Percentiles rank a stretch among this genome's conserved stretches.
phyloP scores from a whole-genome alignment of 1,284 basidiomycete species.

The Heliocybe sulcata region DNA sequence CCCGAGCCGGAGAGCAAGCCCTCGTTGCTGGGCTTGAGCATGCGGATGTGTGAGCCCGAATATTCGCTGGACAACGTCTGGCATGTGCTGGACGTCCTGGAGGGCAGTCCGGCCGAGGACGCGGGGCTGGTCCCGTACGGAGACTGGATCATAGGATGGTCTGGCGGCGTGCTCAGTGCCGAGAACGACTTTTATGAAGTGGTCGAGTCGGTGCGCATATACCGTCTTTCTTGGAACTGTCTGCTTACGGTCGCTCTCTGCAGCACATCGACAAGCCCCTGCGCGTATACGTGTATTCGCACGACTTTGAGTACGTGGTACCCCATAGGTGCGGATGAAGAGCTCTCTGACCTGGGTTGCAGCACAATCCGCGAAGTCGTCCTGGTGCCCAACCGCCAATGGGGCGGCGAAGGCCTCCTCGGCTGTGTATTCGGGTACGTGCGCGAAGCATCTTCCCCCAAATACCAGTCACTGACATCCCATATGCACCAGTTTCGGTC shows the following conservation, averaged over 20 bases:
- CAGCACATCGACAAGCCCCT: conserved; percentile 92
- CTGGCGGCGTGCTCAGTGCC: conserved; percentile 85
- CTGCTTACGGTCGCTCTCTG: conserved; percentile 4
- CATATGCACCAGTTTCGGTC: conserved; percentile 49
- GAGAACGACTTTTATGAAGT: conserved; percentile 97
- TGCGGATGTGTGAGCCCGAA: conserved; percentile 88
- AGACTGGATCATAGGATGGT: conserved; percentile 92
- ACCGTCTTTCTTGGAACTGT: conserved; percentile 6
- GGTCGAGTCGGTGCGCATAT: conserved; percentile 73
- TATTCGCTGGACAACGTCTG: conserved; percentile 89
- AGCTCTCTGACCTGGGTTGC: conserved; percentile 9
- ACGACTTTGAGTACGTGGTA: conserved; percentile 88
- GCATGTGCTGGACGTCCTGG: conserved; percentile 96
- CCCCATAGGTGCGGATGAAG: conserved; percentile 7
- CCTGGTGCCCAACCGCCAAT: conserved; percentile 88
- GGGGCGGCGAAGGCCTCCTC: conserved; percentile 91
- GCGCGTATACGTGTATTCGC: conserved; percentile 92
- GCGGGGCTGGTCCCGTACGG: conserved; percentile 83
- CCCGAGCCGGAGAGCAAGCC: conserved; percentile 41
- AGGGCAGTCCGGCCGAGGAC: conserved; percentile 92
- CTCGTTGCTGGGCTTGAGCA: conserved; percentile 86
- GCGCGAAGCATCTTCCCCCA: not conserved
- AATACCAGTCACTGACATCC: conserved; percentile 6
- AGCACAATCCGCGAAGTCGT: conserved; percentile 90
- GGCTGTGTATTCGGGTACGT: conserved; percentile 91